Evolutionary conservation across 1,139 yeast genomes (phyloP).

Genomic region (Oligophagozyma castellii): DNA sequence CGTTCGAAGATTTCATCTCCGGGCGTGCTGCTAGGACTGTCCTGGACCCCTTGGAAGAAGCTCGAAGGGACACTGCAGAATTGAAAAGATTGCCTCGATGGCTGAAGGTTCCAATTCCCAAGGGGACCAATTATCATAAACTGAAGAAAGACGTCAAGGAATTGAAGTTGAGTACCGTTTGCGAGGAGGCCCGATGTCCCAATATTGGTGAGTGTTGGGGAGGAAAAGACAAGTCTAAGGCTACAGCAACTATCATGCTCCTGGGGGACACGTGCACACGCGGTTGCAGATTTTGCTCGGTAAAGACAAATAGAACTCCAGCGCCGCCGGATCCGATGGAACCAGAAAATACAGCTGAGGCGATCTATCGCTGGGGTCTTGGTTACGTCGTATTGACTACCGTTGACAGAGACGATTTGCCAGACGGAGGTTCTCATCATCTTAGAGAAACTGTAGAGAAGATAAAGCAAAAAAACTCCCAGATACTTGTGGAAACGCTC

Average conservation of each 20-base stretch:
- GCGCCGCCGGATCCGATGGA: constrained; percentile 88
- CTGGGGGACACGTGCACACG: constrained; percentile 98
- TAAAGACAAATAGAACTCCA: constrained; percentile 82
- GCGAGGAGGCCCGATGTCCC: constrained; percentile 98
- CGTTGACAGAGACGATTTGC: constrained; percentile 90
- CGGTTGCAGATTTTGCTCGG: constrained; percentile 96
- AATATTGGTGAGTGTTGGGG: constrained; percentile 99
- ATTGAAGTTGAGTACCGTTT: constrained; percentile 81
- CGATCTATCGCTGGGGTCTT: constrained; percentile 94
- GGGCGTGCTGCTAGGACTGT: constrained; percentile 62
- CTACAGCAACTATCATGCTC: constrained; percentile 98
- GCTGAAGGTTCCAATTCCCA: constrained; percentile 92
- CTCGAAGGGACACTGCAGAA: constrained; percentile 32
- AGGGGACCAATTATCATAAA: constrained; percentile 69
- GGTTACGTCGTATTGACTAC: constrained; percentile 97
- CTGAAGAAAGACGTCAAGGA: constrained; percentile 81
- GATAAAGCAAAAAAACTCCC: constrained; percentile 82
- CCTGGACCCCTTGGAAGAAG: constrained; percentile 59
- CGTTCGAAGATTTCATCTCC: constrained; percentile 78
- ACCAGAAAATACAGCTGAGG: constrained; percentile 96
- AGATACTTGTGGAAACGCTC: constrained; percentile 81
- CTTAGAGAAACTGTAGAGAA: constrained; percentile 74
- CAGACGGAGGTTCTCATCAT: constrained; percentile 90
- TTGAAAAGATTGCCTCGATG: constrained; percentile 56
- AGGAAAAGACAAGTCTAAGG: constrained; percentile 78